A percentile compares a stretch with the other conserved stretches of the same genome.
Conservation (phyloP, 1,139 yeast species). For the Hansenula anomala region DNA sequence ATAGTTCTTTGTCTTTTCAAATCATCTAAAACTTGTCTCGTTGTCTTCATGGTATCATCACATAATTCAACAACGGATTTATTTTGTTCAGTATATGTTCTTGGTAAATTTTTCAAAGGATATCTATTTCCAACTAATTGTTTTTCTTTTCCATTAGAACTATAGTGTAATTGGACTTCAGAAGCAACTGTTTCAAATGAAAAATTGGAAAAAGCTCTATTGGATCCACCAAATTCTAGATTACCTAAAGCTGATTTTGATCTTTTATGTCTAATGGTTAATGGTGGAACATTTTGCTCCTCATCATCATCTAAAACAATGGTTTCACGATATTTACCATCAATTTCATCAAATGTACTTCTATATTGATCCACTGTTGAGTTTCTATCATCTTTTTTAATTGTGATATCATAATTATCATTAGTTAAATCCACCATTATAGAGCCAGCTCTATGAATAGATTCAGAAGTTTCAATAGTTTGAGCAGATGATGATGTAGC, state of each 20-base stretch:
- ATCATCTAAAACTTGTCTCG: conserved; percentile 16
- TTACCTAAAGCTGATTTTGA: conserved; percentile 8
- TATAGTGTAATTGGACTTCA: conserved; percentile 17
- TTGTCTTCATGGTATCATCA: conserved; percentile 19
- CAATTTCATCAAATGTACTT: conserved; percentile 37
- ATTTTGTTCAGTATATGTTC: conserved; percentile 3
- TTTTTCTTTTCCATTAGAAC: background rate
- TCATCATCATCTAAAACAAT: conserved; percentile 27
- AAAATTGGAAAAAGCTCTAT: conserved; percentile 11
- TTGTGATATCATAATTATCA: conserved; percentile 35
- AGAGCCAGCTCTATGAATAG: background rate
- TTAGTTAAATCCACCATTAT: conserved; percentile 36
- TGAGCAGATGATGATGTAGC: conserved; percentile 4
- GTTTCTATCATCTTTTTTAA: conserved; percentile 27
- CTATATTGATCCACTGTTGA: conserved; percentile 31
- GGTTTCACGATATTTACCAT: conserved; percentile 42
- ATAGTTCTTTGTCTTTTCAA: conserved; percentile 20
- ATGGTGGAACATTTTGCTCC: background rate
- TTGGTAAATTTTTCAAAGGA: background rate
- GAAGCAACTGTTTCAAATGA: conserved; percentile 21
- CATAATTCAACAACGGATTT: conserved; percentile 19
- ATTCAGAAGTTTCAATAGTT: conserved; percentile 6
- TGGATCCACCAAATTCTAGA: conserved; percentile 2
- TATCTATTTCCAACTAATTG: background rate
- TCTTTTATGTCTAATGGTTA: conserved; percentile 2